Evolutionary conservation across 257 asterid genomes (phyloP).

Genomic region (Hygrophila difformis): DNA sequence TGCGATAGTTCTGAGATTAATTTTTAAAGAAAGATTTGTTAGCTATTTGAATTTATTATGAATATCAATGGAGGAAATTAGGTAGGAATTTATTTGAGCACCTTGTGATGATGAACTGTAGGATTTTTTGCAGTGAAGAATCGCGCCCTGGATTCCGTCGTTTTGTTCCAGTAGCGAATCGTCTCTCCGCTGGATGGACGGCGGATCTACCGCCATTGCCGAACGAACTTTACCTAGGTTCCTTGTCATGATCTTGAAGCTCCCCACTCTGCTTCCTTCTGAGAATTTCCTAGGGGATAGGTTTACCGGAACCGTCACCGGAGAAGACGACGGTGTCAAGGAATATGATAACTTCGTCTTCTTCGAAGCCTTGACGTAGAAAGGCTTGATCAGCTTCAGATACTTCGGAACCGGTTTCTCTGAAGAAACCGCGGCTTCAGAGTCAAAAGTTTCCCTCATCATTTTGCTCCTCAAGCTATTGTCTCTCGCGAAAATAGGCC

Average conservation of each 20-base stretch:
- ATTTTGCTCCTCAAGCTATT: slow-evolving; percentile 59
- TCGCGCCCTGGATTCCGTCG: slow-evolving; percentile 62
- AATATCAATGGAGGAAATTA: too few species aligned
- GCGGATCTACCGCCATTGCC: slow-evolving; percentile 24
- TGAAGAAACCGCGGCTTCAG: slow-evolving; percentile 18
- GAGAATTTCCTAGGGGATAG: slow-evolving; percentile 37
- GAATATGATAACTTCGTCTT: slow-evolving; percentile 29
- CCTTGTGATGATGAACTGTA: slow-evolving; percentile 30
- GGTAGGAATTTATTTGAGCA: not conserved
- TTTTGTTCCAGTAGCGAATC: slow-evolving; percentile 53
- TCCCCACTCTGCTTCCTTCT: slow-evolving; percentile 40
- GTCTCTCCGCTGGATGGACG: slow-evolving; percentile 52
- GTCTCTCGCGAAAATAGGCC: slow-evolving; percentile 23
- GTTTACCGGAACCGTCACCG: slow-evolving; percentile 33
- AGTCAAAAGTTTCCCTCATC: slow-evolving; percentile 26
- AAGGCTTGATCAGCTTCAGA: slow-evolving; percentile 59
- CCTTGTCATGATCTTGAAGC: slow-evolving; percentile 43
- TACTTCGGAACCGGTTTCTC: slow-evolving; percentile 47
- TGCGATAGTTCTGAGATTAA: slow-evolving; percentile 25
- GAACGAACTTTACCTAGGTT: slow-evolving; percentile 61
- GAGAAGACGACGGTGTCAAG: slow-evolving; percentile 46
- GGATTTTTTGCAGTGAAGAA: slow-evolving; percentile 50
- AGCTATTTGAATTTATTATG: too few species aligned
- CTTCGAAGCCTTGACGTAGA: slow-evolving; percentile 43
- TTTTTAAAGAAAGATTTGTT: not conserved